Conservation (phyloP, 106 monocot genomes). For the Xerophyta viscosa region DNA sequence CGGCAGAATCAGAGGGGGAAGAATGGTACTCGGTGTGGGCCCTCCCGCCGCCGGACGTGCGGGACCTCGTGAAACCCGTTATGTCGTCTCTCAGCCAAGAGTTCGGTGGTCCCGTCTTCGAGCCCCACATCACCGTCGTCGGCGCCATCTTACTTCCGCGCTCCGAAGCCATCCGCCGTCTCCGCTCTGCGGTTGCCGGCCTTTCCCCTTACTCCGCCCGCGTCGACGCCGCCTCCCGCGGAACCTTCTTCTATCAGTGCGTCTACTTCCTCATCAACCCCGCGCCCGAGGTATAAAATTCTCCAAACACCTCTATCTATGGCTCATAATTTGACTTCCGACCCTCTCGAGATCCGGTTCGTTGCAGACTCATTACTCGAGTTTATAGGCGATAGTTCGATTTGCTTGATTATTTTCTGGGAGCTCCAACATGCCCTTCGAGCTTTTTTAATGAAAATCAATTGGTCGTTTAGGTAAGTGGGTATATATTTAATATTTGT, state of each 20-base stretch:
- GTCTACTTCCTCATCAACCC: conserved; percentile 82
- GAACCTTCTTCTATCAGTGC: conserved; percentile 88
- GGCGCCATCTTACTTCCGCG: conserved; percentile 51
- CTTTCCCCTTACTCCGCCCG: conserved; percentile 54
- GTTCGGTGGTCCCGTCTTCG: conserved; percentile 75
- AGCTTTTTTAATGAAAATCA: no score
- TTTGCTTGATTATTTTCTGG: no score
- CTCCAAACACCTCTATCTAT: neutral
- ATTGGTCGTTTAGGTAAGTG: no score
- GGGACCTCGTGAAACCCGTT: conserved; percentile 40
- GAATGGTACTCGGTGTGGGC: no score
- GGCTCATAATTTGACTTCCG: neutral
- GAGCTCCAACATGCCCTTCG: no score
- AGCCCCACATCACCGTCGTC: conserved; percentile 93
- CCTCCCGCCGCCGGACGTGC: conserved; percentile 49
- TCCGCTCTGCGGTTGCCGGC: conserved; percentile 38
- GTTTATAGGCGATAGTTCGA: no score
- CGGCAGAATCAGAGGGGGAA: no score
- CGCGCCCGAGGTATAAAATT: conserved; percentile 26
- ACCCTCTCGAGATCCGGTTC: neutral
- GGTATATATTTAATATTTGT: no score
- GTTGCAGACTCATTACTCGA: no score
- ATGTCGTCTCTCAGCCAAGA: conserved; percentile 73
- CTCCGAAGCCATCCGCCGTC: conserved; percentile 29
- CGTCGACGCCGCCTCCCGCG: conserved; percentile 36